Percentiles rank a stretch among this genome's conserved stretches.
phyloP scores from a whole-genome alignment of 2,329 filamentous ascomycete species.

The Penicillium sp. region DNA sequence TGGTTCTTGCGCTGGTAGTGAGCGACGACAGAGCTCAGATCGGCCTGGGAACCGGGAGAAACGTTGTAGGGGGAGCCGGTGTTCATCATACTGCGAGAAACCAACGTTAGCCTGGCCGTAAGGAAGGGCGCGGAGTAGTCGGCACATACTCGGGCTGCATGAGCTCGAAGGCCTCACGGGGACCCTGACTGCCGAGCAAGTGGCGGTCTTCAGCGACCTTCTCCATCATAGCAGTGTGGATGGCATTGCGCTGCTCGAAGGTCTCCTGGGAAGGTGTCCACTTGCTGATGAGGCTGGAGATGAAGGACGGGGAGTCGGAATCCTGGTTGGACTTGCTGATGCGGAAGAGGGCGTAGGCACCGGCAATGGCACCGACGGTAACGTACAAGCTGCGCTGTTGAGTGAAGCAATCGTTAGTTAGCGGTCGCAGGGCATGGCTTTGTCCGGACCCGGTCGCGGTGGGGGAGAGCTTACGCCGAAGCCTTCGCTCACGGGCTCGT shows the following conservation, averaged over 20 bases:
- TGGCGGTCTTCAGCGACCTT: conserved; percentile 65
- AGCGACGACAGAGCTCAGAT: conserved; percentile 61
- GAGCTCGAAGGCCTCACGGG: conserved; percentile 53
- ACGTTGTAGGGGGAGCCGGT: conserved; percentile 65
- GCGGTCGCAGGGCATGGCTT: conserved; percentile 4
- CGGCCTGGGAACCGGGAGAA: conserved; percentile 60
- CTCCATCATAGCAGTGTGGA: conserved; percentile 64
- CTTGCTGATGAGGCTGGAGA: conserved; percentile 55
- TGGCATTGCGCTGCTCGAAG: conserved; percentile 59
- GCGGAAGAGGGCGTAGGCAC: conserved; percentile 47
- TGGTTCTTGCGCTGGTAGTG: conserved; percentile 63
- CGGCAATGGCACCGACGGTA: conserved; percentile 45
- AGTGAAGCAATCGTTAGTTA: conserved; percentile 20
- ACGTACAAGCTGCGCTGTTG: conserved; percentile 52
- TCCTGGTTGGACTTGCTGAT: conserved; percentile 41
- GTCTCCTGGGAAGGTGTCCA: conserved; percentile 57
- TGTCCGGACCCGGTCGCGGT: conserved; percentile 11
- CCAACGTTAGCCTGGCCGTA: background rate
- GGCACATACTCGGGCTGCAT: conserved; percentile 65
- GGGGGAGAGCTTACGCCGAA: conserved; percentile 45
- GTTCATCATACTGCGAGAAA: conserved; percentile 59
- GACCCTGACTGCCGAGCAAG: conserved; percentile 54
- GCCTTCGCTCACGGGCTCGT: conserved; percentile 49
- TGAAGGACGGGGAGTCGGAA: conserved; percentile 41
- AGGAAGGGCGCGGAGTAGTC: background rate